Evolutionary conservation across 2,329 filamentous ascomycete genomes (phyloP), one percentile per base, ranked within the genome.

Genomic region (Colletotrichum echinochloae): DNA sequence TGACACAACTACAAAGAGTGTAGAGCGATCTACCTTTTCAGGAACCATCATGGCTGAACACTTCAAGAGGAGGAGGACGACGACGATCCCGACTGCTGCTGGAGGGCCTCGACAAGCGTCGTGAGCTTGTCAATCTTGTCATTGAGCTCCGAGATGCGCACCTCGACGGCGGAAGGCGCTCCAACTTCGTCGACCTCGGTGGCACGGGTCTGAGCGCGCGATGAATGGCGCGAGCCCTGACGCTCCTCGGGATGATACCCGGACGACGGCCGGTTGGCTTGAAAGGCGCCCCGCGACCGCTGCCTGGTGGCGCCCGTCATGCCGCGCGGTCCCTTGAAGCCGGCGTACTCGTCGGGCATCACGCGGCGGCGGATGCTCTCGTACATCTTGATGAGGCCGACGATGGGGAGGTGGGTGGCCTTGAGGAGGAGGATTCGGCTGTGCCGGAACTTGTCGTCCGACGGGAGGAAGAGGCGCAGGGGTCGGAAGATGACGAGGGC

Each of bases 401-500:
- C 91, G 72, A 93, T 89, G 39, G 92, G 92, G 56, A 89, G 82
- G 75, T 91, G 90, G 0, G 89, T 91, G 5, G 84, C 82, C 74
- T 90, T 89, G 65, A 92, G 84, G n/a, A 91, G 82, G 51, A 88
- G 68, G 71, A 92, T 91, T 55, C 89, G 86, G 23, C 84, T 85
- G 33, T 83, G 83, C 56, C 93, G 90, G 74, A 95, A 87, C 69
- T 86, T 87, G 69, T 83, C 83, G 72, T 91, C 87, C 2, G 90
- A 87, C 8, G 90, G 85, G 60, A 94, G 78, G 73, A 94, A 85
- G 54, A 95, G 84, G 67, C 92, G 87, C 70, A 94, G 84, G 0
- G 93, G 93, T 20, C 93, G 88, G 77, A 95, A 90, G 72, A 91
- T 85, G 73, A 91, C 81, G 65, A 95, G 84, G 9, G 93, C 91